Evolutionary conservation across 2,329 filamentous ascomycete species (phyloP).

Genomic region (Aspergillus puulaauensis): DNA sequence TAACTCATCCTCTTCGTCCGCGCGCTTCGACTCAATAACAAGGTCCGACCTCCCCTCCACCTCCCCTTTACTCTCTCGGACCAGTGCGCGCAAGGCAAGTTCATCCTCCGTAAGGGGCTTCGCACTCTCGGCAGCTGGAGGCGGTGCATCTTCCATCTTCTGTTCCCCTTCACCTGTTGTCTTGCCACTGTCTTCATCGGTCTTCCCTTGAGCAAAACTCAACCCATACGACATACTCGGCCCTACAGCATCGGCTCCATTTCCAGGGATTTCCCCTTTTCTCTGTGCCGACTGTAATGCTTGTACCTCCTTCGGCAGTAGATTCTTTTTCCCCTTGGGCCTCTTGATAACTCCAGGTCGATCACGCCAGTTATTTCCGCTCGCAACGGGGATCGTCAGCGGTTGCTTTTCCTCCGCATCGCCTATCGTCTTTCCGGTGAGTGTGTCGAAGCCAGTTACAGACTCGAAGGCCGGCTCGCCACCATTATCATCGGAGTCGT

Average conservation of each 20-base stretch:
- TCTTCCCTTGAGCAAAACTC: constrained; percentile 44
- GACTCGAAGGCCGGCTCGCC: constrained; percentile 39
- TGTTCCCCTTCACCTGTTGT: constrained; percentile 22
- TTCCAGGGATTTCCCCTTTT: constrained; percentile 31
- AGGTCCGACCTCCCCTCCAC: constrained; percentile 46
- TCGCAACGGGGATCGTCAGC: constrained; percentile 76
- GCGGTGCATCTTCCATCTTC: constrained; percentile 26
- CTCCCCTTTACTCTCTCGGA: constrained; percentile 54
- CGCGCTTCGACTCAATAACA: constrained; percentile 48
- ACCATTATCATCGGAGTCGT: constrained; percentile 57
- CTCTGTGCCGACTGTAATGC: constrained; percentile 45
- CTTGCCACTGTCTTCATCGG: constrained; percentile 18
- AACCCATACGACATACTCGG: constrained; percentile 56
- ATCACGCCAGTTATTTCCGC: constrained; percentile 72
- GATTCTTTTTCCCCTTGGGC: constrained; percentile 61
- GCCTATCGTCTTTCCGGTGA: constrained; percentile 38
- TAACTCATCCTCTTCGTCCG: constrained; percentile 24
- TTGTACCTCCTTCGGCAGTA: constrained; percentile 58
- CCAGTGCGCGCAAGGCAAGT: constrained; percentile 64
- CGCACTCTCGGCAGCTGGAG: constrained; percentile 14
- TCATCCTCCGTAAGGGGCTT: constrained; percentile 58
- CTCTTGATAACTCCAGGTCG: constrained; percentile 47
- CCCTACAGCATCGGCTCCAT: constrained; percentile 49
- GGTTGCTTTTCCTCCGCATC: constrained; percentile 55
- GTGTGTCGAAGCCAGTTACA: constrained; percentile 56